Conservation (phyloP, 495 filamentous ascomycete genomes). For the Aspergillus affinis region DNA sequence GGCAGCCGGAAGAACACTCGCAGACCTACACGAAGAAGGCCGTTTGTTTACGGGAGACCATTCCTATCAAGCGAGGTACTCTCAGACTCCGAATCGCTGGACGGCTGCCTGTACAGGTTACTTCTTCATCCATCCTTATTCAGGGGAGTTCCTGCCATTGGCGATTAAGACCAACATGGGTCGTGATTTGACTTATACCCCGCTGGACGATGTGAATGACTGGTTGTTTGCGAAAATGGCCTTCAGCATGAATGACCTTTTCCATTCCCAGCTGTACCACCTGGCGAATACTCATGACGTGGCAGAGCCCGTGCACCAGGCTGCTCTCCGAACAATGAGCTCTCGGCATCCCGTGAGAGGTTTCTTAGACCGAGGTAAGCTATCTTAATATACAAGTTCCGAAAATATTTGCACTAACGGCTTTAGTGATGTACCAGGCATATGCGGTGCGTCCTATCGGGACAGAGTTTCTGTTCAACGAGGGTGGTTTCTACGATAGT, state of each 20-base stretch:
- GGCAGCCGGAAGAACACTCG: conserved; percentile 1
- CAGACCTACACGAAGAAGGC: conserved; percentile 2
- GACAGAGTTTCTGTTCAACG: conserved; percentile 9
- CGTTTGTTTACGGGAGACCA: conserved; percentile 4
- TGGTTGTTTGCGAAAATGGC: conserved; percentile 10
- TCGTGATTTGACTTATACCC: conserved; percentile 5
- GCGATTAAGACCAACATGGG: conserved; percentile 9
- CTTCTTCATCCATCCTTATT: conserved; percentile 10
- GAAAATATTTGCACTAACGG: background rate
- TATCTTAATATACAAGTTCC: background rate
- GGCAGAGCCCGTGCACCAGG: conserved; percentile 9
- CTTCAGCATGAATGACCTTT: conserved; percentile 8
- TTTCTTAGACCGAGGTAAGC: conserved; percentile 3
- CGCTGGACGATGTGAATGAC: conserved; percentile 7
- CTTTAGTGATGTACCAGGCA: conserved; percentile 10
- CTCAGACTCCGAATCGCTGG: conserved; percentile 3
- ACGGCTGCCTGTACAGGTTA: conserved; percentile 10
- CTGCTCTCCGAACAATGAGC: conserved; percentile 6
- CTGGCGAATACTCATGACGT: conserved; percentile 10
- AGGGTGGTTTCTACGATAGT: conserved; percentile 11
- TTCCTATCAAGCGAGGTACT: conserved; percentile 6
- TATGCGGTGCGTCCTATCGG: conserved; percentile 8
- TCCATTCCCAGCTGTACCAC: conserved; percentile 8
- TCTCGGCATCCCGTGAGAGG: conserved; percentile 4
- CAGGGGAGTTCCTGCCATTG: conserved; percentile 7